A percentile compares a stretch with the other conserved stretches of the same genome.
Evolutionary conservation across 2,329 filamentous ascomycete genomes (phyloP).

Genomic region (Karstenula rhodostoma): DNA sequence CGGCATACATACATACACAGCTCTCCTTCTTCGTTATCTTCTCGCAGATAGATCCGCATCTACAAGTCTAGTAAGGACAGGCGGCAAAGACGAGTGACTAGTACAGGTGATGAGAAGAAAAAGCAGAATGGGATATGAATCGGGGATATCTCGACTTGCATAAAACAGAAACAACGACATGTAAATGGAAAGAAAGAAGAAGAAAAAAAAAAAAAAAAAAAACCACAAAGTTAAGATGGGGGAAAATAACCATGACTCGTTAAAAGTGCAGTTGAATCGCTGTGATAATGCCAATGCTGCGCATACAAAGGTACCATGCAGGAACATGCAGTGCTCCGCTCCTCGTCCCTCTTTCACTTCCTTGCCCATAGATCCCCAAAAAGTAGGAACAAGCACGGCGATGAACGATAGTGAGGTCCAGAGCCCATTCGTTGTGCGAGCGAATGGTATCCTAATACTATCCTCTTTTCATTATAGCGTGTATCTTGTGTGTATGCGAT

Average conservation of each 20-base stretch:
- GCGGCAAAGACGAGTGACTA: not conserved
- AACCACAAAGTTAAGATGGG: not conserved
- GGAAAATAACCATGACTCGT: constrained; percentile 16
- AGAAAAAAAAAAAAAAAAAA: constrained; percentile 6
- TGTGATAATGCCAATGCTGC: constrained; percentile 3
- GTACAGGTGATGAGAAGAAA: constrained; percentile 1
- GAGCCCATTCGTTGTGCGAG: not conserved
- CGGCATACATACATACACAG: constrained; percentile 14
- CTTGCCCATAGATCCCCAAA: not conserved
- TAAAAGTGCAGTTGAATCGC: not conserved
- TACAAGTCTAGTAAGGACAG: constrained; percentile 15
- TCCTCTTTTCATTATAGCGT: constrained; percentile 12
- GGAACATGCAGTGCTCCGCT: not conserved
- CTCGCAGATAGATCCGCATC: constrained; percentile 4
- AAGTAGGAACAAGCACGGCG: not conserved
- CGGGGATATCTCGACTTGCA: constrained; percentile 17
- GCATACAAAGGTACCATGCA: not conserved
- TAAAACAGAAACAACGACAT: not conserved
- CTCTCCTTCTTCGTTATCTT: not conserved
- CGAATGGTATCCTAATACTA: constrained; percentile 13
- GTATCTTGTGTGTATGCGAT: not conserved
- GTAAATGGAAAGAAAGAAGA: not conserved
- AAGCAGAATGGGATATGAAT: not conserved
- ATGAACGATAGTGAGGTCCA: constrained; percentile 10
- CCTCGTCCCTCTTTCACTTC: not conserved